These are phyloP conservation scores for Sporodiniella umbellata DNA, from an alignment of 371 early-diverging fungal genomes.

Conservation along the genomic window DNA sequence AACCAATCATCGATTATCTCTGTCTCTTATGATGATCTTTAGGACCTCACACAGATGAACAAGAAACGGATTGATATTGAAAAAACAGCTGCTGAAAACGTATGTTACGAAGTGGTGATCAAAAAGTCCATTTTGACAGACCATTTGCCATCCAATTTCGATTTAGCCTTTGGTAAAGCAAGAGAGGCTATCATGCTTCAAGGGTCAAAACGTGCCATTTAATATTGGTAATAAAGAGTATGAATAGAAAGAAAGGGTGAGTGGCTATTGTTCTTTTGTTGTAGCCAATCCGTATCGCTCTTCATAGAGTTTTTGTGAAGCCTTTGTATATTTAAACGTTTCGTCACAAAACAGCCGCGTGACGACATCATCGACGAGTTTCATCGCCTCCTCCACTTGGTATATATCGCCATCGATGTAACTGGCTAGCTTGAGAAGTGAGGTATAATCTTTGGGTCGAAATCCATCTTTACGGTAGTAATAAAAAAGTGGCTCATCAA, in stretches of 20 bases:
- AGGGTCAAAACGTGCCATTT: neutral
- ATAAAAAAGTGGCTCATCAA: conserved; percentile 1
- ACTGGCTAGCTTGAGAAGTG: neutral
- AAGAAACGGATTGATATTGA: conserved; percentile 46
- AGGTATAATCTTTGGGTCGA: conserved; percentile 3
- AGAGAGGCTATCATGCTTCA: conserved; percentile 39
- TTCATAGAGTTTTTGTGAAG: too few relatives aligned
- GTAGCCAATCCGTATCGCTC: too few relatives aligned
- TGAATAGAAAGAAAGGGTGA: too few relatives aligned
- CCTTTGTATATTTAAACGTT: too few relatives aligned
- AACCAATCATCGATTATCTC: neutral
- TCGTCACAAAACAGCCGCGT: too few relatives aligned
- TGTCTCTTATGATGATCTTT: neutral
- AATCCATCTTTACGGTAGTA: neutral
- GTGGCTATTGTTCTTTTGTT: too few relatives aligned
- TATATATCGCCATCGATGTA: conserved; percentile 1
- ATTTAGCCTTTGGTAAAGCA: conserved; percentile 41
- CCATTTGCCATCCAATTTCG: conserved; percentile 49
- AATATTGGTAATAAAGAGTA: too few relatives aligned
- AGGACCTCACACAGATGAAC: conserved; percentile 46
- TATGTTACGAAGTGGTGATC: conserved; percentile 41
- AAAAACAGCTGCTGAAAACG: conserved; percentile 30
- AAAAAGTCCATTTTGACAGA: conserved; percentile 42
- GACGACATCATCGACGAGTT: too few relatives aligned
- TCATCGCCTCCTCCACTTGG: neutral